Percentiles rank a stretch among this genome's conserved stretches.
Conservation (phyloP, 371 early-diverging fungal genomes). For the Mucor mucedo region DNA sequence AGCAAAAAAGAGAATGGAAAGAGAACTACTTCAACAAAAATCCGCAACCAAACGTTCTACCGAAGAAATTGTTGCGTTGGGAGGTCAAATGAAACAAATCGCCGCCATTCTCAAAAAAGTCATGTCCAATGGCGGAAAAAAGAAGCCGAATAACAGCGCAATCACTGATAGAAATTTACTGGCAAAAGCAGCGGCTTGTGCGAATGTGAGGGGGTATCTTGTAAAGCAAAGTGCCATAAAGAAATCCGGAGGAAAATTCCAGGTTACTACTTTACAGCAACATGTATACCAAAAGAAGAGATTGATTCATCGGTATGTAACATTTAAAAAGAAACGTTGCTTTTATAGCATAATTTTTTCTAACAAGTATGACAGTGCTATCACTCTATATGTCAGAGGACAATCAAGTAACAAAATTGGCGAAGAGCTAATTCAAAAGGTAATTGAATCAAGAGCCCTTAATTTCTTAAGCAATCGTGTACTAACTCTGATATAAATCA, state of each 20-base stretch:
- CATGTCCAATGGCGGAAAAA: conserved; percentile 10
- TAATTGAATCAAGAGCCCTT: background rate
- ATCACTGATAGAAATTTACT: conserved; percentile 43
- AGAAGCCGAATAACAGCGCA: conserved; percentile 17
- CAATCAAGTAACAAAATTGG: conserved; percentile 7
- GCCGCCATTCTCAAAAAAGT: conserved; percentile 37
- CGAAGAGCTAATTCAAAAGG: conserved; percentile 25
- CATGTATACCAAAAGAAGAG: conserved; percentile 39
- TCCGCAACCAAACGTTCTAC: conserved; percentile 32
- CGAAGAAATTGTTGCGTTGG: conserved; percentile 35
- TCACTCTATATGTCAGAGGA: conserved; percentile 19
- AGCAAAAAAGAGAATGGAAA: conserved; percentile 31
- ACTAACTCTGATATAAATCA: conserved; percentile 6
- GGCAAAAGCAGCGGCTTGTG: conserved; percentile 44
- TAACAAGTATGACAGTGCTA: conserved; percentile 17
- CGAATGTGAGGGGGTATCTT: conserved; percentile 32
- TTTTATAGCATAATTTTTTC: too few species aligned
- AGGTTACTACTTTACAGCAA: conserved; percentile 32
- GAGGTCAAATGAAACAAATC: conserved; percentile 42
- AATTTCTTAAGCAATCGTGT: too few species aligned
- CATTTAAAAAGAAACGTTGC: background rate
- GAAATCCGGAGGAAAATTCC: conserved; percentile 16
- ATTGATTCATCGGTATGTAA: conserved; percentile 23
- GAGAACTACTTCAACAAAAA: conserved; percentile 35
- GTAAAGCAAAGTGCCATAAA: conserved; percentile 19